Conservation (phyloP, 1,139 yeast genomes). For the Diutina neorugosa region DNA sequence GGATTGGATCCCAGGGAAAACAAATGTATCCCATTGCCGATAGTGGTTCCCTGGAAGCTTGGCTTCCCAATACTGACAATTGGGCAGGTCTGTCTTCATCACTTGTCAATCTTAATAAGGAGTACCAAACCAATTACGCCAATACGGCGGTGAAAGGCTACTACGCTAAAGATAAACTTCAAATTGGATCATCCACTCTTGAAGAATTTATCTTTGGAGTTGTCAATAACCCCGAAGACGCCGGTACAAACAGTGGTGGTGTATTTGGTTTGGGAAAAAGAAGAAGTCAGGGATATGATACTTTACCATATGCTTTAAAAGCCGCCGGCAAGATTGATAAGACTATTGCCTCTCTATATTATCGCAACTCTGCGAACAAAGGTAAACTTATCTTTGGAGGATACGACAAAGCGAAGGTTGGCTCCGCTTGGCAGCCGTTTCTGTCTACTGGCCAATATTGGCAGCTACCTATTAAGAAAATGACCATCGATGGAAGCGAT, state of each 20-base stretch:
- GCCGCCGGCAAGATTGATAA: background rate
- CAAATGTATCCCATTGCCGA: background rate
- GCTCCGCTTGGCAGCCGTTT: background rate
- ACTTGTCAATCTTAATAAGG: background rate
- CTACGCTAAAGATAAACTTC: background rate
- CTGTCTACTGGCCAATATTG: constrained; percentile 1
- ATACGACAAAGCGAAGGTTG: background rate
- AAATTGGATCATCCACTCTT: background rate
- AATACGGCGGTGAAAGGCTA: background rate
- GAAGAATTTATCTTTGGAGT: background rate
- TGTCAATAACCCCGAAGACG: background rate
- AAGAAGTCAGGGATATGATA: background rate
- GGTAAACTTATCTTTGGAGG: constrained; percentile 2
- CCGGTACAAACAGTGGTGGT: background rate
- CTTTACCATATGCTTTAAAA: background rate
- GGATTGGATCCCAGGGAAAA: background rate
- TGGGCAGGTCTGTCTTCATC: background rate
- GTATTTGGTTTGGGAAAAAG: background rate
- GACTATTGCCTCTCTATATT: background rate
- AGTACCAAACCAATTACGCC: background rate
- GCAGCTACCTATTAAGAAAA: background rate
- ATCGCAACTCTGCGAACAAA: background rate
- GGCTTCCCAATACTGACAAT: constrained; percentile 1
- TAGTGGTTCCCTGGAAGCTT: background rate
- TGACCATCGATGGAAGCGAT: background rate